Conservation (phyloP, 768 basidiomycete genomes). For the Neoboletus magnificus region DNA sequence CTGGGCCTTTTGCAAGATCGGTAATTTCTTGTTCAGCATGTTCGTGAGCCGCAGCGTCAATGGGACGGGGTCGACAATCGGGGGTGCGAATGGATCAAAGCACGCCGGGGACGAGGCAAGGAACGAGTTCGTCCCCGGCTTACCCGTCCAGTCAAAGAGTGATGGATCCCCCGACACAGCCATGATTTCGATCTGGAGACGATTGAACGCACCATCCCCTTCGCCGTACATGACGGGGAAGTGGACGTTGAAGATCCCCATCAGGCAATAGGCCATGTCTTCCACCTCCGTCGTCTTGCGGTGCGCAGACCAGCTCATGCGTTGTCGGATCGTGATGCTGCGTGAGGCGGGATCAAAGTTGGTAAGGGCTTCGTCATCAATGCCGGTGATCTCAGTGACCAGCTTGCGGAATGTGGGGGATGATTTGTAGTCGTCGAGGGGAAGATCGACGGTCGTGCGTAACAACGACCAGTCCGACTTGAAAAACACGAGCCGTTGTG, state of each 20-base stretch:
- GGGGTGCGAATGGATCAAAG: conserved; percentile 23
- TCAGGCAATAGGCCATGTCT: conserved; percentile 28
- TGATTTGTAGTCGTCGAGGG: conserved; percentile 18
- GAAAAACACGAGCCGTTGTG: conserved; percentile 21
- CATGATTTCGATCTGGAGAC: conserved; percentile 30
- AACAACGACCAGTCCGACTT: conserved; percentile 20
- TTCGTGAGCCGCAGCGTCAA: conserved; percentile 7
- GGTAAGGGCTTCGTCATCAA: conserved; percentile 18
- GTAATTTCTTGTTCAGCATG: conserved; percentile 10
- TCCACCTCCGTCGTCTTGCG: conserved; percentile 30
- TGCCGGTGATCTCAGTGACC: conserved; percentile 15
- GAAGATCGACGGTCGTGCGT: conserved; percentile 11
- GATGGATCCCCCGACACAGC: conserved; percentile 18
- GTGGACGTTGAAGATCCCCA: conserved; percentile 28
- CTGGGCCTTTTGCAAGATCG: conserved; percentile 12
- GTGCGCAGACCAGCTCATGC: conserved; percentile 28
- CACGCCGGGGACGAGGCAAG: conserved; percentile 17
- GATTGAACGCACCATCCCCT: conserved; percentile 23
- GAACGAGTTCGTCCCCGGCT: conserved; percentile 11
- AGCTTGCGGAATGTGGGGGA: conserved; percentile 10
- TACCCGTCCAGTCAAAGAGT: conserved; percentile 27
- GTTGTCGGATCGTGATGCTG: conserved; percentile 14
- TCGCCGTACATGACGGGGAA: conserved; percentile 32
- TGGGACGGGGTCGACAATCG: conserved; percentile 15
- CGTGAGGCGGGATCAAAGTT: conserved; percentile 16